Base-by-base conservation (phyloP, 2,329 filamentous ascomycete genomes). In the Fusarium veterinarium region DNA sequence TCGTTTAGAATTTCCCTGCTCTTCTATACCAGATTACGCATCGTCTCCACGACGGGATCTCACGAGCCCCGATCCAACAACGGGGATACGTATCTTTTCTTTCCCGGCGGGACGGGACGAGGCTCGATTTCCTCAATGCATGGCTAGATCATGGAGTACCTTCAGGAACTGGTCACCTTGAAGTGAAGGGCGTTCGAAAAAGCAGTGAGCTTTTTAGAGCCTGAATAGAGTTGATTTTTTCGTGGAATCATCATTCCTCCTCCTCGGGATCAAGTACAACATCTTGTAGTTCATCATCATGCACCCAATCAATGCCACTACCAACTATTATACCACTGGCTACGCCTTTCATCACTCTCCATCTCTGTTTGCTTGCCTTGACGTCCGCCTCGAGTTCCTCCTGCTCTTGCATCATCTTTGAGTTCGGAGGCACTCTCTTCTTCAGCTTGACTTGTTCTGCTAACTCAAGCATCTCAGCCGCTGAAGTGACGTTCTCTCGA, bases 261-360 rank as follows among this genome's bases (percentile, higher is more conserved):
- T 82, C 81, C 71, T 91, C 90, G 16, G 86, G 83, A 77, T 93
- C 94, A 69, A 97, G 84, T 31, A 97, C 93, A 68, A 95, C 85
- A 56, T 90, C 88, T 64, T 89, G 86, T 69, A 97, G 83, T 66
- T 85, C 86, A 57, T 90, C 87, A 80, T 97, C 91, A 44, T 88
- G 84, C 17, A 90, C 90, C 94, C 94, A 97, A 78, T 97, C 91
- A 60, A 96, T 86, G 51, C 94, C 94, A 80, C 94, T 97, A 6
- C 93, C 93, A 9, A 90, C 93, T 51, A 97, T 88, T 61, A 95
- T 87, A 23, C 92, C 93, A 77, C 92, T 93, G n/a, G 92, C 87
- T 45, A 94, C 89, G 30, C 90, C 92, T 83, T 95, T 96, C 80
- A 95, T 89, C 25, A 92, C 90, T 76, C 90, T 90, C 91, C 91